phyloP scores from a whole-genome alignment of 352 stramenopile genomes.

The Phytophthora cactorum region DNA sequence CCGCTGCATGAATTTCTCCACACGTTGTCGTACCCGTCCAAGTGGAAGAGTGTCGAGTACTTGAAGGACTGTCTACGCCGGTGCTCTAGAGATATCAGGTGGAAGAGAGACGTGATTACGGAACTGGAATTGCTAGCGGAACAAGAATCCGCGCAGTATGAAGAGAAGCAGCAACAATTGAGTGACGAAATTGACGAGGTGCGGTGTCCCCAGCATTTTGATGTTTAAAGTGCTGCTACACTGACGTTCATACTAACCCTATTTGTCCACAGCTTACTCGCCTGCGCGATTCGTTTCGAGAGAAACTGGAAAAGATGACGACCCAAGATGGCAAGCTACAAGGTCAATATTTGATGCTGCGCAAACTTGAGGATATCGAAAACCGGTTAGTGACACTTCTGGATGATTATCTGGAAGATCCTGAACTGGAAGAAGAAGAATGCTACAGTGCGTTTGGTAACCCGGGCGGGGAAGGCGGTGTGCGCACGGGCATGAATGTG shows the following conservation, averaged over 20 bases:
- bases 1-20: slow-evolving; percentile 71
- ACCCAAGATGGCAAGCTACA: slow-evolving; percentile 30
- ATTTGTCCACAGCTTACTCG: slow-evolving; percentile 42
- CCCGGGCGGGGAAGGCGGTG: slow-evolving; percentile 22
- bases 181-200: slow-evolving; percentile 83
- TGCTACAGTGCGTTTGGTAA: slow-evolving; percentile 52
- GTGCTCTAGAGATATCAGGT: slow-evolving; percentile 80
- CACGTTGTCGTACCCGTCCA: slow-evolving; percentile 59
- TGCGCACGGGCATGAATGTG: slow-evolving; percentile 69
- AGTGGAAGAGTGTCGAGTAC: slow-evolving; percentile 85
- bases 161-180: slow-evolving; percentile 51
- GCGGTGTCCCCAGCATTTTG: not conserved
- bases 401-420: slow-evolving; percentile 64
- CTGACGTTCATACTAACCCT: not conserved
- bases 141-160: slow-evolving; percentile 60
- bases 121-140: slow-evolving; percentile 79
- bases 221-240: not conserved
- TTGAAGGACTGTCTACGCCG: slow-evolving; percentile 78
- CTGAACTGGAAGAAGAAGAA: slow-evolving; percentile 57
- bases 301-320: slow-evolving; percentile 50
- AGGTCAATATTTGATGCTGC: slow-evolving; percentile 60
- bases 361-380: slow-evolving; percentile 86
- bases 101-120: slow-evolving; percentile 72
- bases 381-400: slow-evolving; percentile 64
- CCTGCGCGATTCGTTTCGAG: slow-evolving; percentile 74